phyloP scores from a whole-genome alignment of 1,139 yeast genomes.

The Arxiozyma bovina region DNA sequence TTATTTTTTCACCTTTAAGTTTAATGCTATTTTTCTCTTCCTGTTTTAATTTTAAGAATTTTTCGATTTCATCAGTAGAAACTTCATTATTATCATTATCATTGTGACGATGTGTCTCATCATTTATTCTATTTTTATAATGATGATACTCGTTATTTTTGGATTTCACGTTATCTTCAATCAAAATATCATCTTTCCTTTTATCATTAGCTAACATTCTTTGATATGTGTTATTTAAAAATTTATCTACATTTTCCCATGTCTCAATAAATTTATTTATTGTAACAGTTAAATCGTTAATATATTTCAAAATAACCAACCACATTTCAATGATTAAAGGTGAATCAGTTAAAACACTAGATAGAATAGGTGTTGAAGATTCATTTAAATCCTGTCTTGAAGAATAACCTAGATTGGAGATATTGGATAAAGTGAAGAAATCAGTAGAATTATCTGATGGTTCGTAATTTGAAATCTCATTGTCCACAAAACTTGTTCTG shows the following conservation, averaged over 20 bases:
- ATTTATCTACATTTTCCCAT: conserved; percentile 41
- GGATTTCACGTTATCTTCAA: conserved; percentile 12
- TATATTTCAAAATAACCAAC: conserved; percentile 40
- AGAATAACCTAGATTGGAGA: not conserved
- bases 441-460: conserved; percentile 1
- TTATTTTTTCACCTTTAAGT: conserved; percentile 33
- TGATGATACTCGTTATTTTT: not conserved
- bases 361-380: not conserved
- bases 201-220: conserved; percentile 36
- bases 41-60: conserved; percentile 28
- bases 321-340: conserved; percentile 46
- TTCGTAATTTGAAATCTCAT: not conserved
- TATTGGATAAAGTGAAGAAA: not conserved
- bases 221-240: conserved; percentile 40
- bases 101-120: not conserved
- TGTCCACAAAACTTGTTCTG: conserved; percentile 1
- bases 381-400: conserved; percentile 4
- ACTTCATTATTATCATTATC: too few relatives aligned
- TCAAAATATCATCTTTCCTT: conserved; percentile 33
- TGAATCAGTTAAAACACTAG: conserved; percentile 34
- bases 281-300: conserved; percentile 35
- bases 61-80: conserved; percentile 20
- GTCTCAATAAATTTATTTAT: conserved; percentile 34
- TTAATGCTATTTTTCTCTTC: conserved; percentile 33
- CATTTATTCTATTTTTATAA: not conserved